Evolutionary conservation across 768 basidiomycete genomes (phyloP).

Genomic region (Mycena filopes): DNA sequence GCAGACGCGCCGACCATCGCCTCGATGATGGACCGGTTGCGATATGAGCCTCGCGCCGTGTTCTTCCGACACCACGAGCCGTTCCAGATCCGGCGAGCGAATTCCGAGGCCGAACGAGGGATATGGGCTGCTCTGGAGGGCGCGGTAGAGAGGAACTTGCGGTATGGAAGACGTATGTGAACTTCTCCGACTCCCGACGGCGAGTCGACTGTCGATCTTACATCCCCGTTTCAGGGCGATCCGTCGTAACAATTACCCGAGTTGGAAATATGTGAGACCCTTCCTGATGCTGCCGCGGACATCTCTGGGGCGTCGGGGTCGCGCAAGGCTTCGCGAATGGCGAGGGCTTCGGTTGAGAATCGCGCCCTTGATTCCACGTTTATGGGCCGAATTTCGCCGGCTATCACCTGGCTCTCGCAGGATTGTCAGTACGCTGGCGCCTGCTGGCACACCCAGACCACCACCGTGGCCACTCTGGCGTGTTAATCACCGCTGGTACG

Average conservation of each 20-base stretch:
- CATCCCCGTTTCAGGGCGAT: background rate
- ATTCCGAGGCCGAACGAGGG: slow-evolving; percentile 43
- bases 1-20: slow-evolving; percentile 16
- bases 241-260: slow-evolving; percentile 7
- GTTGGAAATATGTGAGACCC: slow-evolving; percentile 5
- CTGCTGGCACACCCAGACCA: too few relatives aligned
- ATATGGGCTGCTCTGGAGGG: slow-evolving; percentile 49
- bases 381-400: too few relatives aligned
- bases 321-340: background rate
- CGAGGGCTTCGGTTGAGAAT: too few relatives aligned
- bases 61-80: slow-evolving; percentile 51
- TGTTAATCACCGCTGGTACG: too few relatives aligned
- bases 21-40: slow-evolving; percentile 21
- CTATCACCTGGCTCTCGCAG: too few relatives aligned
- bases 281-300: slow-evolving; percentile 9
- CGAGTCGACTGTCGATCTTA: background rate
- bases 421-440: too few relatives aligned
- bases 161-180: background rate
- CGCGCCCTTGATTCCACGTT: too few relatives aligned
- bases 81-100: slow-evolving; percentile 51
- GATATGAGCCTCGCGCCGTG: slow-evolving; percentile 48
- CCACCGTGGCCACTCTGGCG: too few relatives aligned
- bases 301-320: background rate
- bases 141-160: slow-evolving; percentile 37
- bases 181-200: background rate